Percentiles rank a stretch among this genome's conserved stretches.
phyloP scores from a whole-genome alignment of 345 rosid species.

The Anacardium occidentale region DNA sequence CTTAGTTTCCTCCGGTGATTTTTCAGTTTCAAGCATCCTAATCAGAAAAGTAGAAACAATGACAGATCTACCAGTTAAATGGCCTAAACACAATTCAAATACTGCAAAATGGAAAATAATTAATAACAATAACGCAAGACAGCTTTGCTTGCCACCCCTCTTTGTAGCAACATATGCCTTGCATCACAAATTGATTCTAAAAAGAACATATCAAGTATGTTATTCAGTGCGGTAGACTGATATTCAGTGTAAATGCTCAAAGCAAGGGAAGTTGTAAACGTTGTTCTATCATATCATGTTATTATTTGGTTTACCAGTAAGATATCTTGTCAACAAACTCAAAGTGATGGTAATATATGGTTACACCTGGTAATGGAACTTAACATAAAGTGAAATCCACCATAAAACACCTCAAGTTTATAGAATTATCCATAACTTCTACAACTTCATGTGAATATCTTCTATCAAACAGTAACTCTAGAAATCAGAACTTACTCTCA shows the following conservation, averaged over 20 bases:
- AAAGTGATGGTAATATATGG: not conserved
- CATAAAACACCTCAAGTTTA: not conserved
- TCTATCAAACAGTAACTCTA: not conserved
- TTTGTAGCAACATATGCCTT: not conserved
- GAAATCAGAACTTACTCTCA: constrained; percentile 1
- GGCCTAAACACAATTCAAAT: not conserved
- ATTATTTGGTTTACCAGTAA: not conserved
- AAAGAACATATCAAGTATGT: not conserved
- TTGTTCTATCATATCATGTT: not conserved
- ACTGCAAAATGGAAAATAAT: no score
- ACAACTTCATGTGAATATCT: not conserved
- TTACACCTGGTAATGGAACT: not conserved
- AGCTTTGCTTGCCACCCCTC: not conserved
- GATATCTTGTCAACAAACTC: not conserved
- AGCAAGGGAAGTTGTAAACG: not conserved
- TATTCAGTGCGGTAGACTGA: not conserved
- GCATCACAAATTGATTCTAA: not conserved
- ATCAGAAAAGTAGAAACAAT: not conserved
- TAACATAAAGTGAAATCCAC: not conserved
- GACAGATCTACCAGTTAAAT: not conserved
- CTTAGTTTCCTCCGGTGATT: not conserved
- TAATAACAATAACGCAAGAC: constrained; percentile 3
- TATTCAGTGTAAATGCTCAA: not conserved
- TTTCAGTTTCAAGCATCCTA: not conserved
- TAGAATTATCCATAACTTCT: not conserved